Evolutionary conservation across 768 basidiomycete genomes (phyloP).

Genomic region (Agrocybe praecox): DNA sequence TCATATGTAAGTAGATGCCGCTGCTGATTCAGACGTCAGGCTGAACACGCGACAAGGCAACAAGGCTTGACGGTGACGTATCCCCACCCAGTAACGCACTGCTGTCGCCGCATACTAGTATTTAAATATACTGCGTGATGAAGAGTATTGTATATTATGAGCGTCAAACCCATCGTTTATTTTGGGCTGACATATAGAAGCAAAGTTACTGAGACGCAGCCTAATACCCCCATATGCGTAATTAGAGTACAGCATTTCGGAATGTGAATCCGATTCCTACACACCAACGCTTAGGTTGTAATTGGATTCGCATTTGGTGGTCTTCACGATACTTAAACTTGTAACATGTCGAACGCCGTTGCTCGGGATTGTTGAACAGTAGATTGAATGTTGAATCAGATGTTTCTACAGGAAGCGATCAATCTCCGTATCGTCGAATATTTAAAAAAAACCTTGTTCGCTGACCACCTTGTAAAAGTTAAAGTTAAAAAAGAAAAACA

Average conservation of each 20-base stretch:
- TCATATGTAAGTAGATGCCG: not conserved
- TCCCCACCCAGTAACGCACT: not conserved
- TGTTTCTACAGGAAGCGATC: not conserved
- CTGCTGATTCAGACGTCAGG: not conserved
- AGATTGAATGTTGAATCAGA: not conserved
- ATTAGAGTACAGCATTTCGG: not conserved
- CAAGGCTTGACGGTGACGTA: not conserved
- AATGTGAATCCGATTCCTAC: not conserved
- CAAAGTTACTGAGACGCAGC: not conserved
- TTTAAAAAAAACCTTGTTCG: too few relatives aligned
- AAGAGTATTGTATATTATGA: too few relatives aligned
- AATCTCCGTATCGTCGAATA: too few relatives aligned
- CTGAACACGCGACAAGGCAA: not conserved
- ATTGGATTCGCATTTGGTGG: not conserved
- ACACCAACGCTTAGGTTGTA: not conserved
- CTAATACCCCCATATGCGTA: not conserved
- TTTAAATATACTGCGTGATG: too few relatives aligned
- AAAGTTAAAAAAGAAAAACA: too few relatives aligned
- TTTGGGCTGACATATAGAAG: not conserved
- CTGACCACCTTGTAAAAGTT: too few relatives aligned
- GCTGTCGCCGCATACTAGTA: too few relatives aligned
- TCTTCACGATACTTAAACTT: too few relatives aligned
- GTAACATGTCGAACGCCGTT: not conserved
- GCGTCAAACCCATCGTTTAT: too few relatives aligned
- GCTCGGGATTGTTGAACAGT: not conserved